These are phyloP conservation scores for Spongispora temasekensis DNA, from an alignment of 1,284 basidiomycete species.

Conservation along the genomic window DNA sequence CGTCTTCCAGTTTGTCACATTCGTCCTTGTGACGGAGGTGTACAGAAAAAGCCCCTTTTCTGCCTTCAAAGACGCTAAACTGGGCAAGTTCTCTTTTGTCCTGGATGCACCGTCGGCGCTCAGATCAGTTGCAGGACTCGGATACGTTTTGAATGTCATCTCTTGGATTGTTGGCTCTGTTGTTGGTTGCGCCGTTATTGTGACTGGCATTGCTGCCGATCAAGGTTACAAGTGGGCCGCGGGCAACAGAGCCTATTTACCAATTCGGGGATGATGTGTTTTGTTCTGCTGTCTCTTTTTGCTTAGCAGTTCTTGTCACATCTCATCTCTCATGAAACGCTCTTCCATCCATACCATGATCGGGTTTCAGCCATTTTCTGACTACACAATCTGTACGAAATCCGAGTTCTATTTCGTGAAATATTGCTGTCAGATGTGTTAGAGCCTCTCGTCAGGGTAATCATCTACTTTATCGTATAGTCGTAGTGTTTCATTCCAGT, in stretches of 20 bases:
- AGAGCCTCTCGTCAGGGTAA: conserved; percentile 28
- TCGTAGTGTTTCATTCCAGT: conserved; percentile 84
- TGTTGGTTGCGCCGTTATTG: conserved; percentile 53
- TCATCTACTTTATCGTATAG: conserved; percentile 74
- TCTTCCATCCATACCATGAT: conserved; percentile 18
- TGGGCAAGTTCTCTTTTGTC: conserved; percentile 47
- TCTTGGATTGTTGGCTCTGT: conserved; percentile 62
- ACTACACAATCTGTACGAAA: neutral
- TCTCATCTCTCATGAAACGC: neutral
- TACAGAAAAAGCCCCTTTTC: conserved; percentile 50
- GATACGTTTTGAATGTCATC: conserved; percentile 56
- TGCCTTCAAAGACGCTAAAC: conserved; percentile 57
- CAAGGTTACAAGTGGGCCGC: conserved; percentile 74
- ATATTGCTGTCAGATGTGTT: conserved; percentile 4
- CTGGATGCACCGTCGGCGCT: conserved; percentile 1
- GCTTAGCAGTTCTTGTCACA: neutral
- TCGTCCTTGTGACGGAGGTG: conserved; percentile 64
- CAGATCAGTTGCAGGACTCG: conserved; percentile 46
- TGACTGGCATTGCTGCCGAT: conserved; percentile 67
- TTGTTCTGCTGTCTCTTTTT: neutral
- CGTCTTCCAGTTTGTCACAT: conserved; percentile 60
- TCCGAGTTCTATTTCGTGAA: neutral
- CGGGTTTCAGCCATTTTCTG: neutral
- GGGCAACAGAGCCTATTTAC: conserved; percentile 66
- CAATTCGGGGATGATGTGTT: conserved; percentile 41